These are phyloP conservation scores for Syzygium aromaticum DNA, from an alignment of 345 rosid species.

Conservation along the genomic window DNA sequence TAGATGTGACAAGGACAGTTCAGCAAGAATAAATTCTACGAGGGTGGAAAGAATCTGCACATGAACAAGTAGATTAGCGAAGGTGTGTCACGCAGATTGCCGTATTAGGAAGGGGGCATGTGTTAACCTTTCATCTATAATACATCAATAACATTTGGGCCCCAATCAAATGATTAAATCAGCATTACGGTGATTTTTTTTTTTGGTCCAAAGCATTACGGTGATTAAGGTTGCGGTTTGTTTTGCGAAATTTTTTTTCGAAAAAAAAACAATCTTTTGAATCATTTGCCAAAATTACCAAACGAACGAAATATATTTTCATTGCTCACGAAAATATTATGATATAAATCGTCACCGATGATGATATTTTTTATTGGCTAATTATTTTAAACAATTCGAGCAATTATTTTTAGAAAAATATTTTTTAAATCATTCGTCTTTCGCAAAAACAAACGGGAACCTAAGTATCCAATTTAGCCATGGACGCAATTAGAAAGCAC, in stretches of 20 bases:
- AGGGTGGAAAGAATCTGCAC: background rate
- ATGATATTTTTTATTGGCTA: rapidly evolving
- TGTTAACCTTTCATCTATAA: background rate
- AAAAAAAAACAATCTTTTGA: rapidly evolving
- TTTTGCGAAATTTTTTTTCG: background rate
- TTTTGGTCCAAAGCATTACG: too few species aligned
- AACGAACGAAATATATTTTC: background rate
- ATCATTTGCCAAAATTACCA: background rate
- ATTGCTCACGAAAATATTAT: rapidly evolving
- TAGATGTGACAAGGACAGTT: background rate
- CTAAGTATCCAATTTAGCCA: background rate
- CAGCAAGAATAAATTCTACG: background rate
- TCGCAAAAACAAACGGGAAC: background rate
- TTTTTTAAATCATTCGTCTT: too few species aligned
- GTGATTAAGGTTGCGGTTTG: too few species aligned
- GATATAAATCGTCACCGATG: rapidly evolving
- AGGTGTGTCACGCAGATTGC: background rate
- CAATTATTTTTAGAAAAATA: background rate
- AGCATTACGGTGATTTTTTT: rapidly evolving
- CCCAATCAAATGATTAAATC: background rate
- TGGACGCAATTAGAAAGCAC: background rate
- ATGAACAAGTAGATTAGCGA: background rate
- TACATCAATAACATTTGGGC: rapidly evolving
- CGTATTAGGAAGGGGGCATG: background rate
- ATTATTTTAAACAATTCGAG: background rate